These are phyloP conservation scores for Cymbopogon flexuosus DNA, from an alignment of 202 grass and related monocot genomes.

Conservation along the genomic window DNA sequence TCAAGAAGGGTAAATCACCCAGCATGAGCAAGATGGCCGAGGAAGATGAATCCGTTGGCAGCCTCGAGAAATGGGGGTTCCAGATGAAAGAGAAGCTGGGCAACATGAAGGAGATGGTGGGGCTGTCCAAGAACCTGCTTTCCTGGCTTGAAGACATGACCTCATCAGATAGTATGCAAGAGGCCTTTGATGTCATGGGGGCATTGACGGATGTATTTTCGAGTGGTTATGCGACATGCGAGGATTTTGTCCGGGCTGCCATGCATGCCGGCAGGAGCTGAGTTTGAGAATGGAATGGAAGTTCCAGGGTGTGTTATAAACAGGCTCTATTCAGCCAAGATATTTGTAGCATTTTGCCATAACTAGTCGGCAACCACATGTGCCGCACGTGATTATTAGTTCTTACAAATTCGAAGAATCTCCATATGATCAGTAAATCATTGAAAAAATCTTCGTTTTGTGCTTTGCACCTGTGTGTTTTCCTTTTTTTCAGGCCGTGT, in stretches of 20 bases:
- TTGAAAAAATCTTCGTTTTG: too few relatives aligned
- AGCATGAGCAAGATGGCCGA: slow-evolving; percentile 19
- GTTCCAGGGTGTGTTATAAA: neutral
- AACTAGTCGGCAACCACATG: too few relatives aligned
- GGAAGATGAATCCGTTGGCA: slow-evolving; percentile 23
- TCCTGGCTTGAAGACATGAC: slow-evolving; percentile 90
- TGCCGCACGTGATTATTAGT: too few relatives aligned
- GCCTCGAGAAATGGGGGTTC: slow-evolving; percentile 63
- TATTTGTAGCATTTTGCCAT: too few relatives aligned
- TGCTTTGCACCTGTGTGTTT: too few relatives aligned
- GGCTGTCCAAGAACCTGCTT: slow-evolving; percentile 70
- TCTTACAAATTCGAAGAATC: too few relatives aligned
- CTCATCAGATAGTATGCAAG: slow-evolving; percentile 69
- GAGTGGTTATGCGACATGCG: slow-evolving; percentile 45
- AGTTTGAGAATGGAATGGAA: neutral
- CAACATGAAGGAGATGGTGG: slow-evolving; percentile 84
- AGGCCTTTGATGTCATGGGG: slow-evolving; percentile 92
- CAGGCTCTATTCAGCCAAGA: too few relatives aligned
- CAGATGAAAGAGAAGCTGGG: slow-evolving; percentile 80
- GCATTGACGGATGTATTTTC: slow-evolving; percentile 61
- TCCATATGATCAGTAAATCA: too few relatives aligned
- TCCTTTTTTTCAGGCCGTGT: too few relatives aligned
- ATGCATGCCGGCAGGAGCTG: slow-evolving; percentile 57
- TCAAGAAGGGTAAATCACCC: slow-evolving; percentile 55
- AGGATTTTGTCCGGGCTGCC: slow-evolving; percentile 71